Conservation (phyloP, 129 eudicot genomes). For the Chrysanthemum seticuspe region DNA sequence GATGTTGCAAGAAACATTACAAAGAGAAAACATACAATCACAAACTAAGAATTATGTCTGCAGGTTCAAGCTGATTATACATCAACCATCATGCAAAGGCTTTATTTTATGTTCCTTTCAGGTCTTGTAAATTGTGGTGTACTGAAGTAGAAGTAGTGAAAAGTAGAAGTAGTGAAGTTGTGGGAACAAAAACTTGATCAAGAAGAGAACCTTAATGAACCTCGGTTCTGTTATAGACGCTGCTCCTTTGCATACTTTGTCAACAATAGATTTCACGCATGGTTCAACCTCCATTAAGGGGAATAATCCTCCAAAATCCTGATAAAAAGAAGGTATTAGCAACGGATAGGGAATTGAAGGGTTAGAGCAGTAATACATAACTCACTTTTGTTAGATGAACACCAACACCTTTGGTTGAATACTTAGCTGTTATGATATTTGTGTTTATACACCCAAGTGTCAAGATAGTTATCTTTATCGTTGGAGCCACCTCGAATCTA, state of each 20-base stretch:
- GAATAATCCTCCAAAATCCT: slow-evolving; percentile 10
- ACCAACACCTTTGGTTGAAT: slow-evolving; percentile 20
- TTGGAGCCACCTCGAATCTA: neutral
- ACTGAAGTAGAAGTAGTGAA: neutral
- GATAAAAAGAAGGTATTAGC: neutral
- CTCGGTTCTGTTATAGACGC: slow-evolving; percentile 31
- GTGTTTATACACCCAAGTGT: slow-evolving; percentile 40
- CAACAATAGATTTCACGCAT: slow-evolving; percentile 34
- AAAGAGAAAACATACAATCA: too few species aligned
- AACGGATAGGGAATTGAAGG: neutral
- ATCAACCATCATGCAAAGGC: too few species aligned
- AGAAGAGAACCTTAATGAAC: slow-evolving; percentile 21
- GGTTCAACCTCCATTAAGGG: slow-evolving; percentile 32
- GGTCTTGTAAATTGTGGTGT: neutral
- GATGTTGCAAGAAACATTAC: too few species aligned
- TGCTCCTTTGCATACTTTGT: slow-evolving; percentile 35
- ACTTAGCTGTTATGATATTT: slow-evolving; percentile 24
- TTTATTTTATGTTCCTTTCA: too few species aligned
- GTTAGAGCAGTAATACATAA: neutral
- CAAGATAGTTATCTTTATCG: slow-evolving; percentile 31
- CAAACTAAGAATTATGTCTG: too few species aligned
- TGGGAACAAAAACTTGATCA: slow-evolving; percentile 35
- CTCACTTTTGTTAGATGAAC: slow-evolving; percentile 18
- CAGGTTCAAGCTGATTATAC: too few species aligned
- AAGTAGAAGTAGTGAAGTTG: neutral